Evolutionary conservation across 176 grass and related monocot species (phyloP), one percentile per base, ranked within the genome.

Genomic region (Ensete ventricosum): DNA sequence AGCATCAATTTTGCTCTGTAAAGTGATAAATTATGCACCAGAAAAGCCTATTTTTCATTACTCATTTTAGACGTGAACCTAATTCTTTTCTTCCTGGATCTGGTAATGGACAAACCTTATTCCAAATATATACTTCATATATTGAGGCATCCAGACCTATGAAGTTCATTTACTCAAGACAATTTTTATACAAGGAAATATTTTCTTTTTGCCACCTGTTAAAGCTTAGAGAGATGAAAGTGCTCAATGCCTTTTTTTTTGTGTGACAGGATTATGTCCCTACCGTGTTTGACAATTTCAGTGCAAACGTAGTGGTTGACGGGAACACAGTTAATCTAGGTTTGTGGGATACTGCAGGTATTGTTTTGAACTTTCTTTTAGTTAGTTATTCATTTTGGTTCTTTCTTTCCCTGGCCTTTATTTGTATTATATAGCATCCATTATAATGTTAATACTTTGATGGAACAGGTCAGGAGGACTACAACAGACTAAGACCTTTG

Each of bases 201-300:
- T 43, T 6, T n/a, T 64, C 17, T 24, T 24, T 64, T 64, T 64
- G 11, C 10, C 11, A 22, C 24, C 12, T 8, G 24, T 23, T 64
- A 11, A 43, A 43, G 3, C 62, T 64, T 62, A n/a, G 58, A 62
- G 14, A 43, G 34, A 43, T 43, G 22, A 11, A 64, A 12, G n/a
- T 23, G 8, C 62, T 24, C 10, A 22, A 8, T 10, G 1, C 9
- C 12, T 24, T 1, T 16, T 24, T 9, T 12, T 43, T 10, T 50
- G 78, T 24, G 55, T 78, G 6, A 54, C 72, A 90, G 88, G 88
- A 90, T 75, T 90, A 90, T 84, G 88, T 90, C 52, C 88, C 88
- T 5, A 90, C 88, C 23, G 88, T 90, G 81, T 90, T 90, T 59
- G 88, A 90, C 50, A 90, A 90, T 75, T 90, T 90, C 84, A 90